Evolutionary conservation across 768 basidiomycete genomes (phyloP), one percentile per base, ranked within the genome.

Genomic region (Rubroboletus pulcherrimus): DNA sequence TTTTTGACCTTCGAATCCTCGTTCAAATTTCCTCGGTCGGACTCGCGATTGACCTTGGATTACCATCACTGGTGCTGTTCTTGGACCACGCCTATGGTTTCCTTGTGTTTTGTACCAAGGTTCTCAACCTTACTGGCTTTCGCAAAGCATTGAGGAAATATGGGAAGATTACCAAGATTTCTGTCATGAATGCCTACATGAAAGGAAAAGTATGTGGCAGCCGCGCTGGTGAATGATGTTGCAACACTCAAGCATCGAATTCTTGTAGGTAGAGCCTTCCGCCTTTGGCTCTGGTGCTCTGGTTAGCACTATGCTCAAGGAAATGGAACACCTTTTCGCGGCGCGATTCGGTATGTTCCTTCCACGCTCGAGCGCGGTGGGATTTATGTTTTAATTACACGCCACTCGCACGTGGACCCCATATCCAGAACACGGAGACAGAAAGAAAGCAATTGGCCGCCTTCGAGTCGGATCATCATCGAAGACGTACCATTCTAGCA

Each of bases 81-180:
- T 31, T 39, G 53, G 19, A 19, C 15, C 21, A 21, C 21, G 9
- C 46, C 9, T 30, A 39, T 34, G 9, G 17, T 51, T 52, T 7
- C 26, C 24, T 26, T 26, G 14, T 38, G n/a, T 43, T 30, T 35
- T 38, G 10, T 26, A 30, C 30, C 9, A 59, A 92, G 87, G 83
- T 89, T 43, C 72, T 98, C 39, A 98, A 99, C 69, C 71, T 93
- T 10, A 90, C 91, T 1, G 97, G 96, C 1, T 93, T 97, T 68
- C 78, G 89, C 29, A 93, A 93, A 67, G 86, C 85, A 0, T 67
- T 93, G 54, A 93, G 89, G 73, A 93, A 93, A 68, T 93, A 91
- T 58, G 89, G 88, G 65, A 94, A 91, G 67, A 73, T 80, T 5
- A 87, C 92, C 14, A 84, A 79, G 69, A 86, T 90, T 34, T 77